Conservation (phyloP, 169 alveolate species). For the Haemoproteus tartakovskyi region DNA sequence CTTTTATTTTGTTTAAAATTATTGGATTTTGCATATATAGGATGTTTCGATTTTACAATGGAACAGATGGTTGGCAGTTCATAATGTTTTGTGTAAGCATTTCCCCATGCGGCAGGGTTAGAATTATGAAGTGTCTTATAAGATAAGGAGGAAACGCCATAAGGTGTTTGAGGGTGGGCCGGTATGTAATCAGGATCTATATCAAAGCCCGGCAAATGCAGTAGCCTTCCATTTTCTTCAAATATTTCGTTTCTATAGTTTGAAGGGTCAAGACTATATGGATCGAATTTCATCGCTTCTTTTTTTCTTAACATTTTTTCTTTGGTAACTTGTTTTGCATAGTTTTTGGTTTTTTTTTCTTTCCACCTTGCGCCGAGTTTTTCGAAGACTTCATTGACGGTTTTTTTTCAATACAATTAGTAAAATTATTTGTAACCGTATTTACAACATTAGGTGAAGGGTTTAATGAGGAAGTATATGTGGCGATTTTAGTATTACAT, state of each 20-base stretch:
- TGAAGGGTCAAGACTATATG: slow-evolving; percentile 28
- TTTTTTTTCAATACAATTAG: too few species aligned
- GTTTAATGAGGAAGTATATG: too few species aligned
- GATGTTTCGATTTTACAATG: slow-evolving; percentile 66
- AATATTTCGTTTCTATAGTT: slow-evolving; percentile 37
- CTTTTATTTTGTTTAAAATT: slow-evolving; percentile 11
- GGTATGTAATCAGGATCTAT: slow-evolving; percentile 30
- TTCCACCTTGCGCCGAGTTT: too few species aligned
- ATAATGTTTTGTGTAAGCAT: slow-evolving; percentile 46
- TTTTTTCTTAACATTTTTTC: slow-evolving; percentile 8
- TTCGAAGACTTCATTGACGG: too few species aligned
- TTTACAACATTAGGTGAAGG: too few species aligned
- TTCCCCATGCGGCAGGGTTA: slow-evolving; percentile 59
- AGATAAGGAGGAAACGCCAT: slow-evolving; percentile 45
- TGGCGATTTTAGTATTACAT: too few species aligned
- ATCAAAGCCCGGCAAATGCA: slow-evolving; percentile 58
- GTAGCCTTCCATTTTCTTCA: slow-evolving; percentile 54
- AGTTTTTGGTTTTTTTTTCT: too few species aligned
- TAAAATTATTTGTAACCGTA: too few species aligned
- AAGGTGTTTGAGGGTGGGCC: slow-evolving; percentile 14
- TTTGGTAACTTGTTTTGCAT: too few species aligned
- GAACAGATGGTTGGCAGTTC: slow-evolving; percentile 67
- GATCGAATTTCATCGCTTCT: slow-evolving; percentile 48
- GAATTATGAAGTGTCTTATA: slow-evolving; percentile 63
- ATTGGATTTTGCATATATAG: slow-evolving; percentile 43